Evolutionary conservation across 1,139 yeast species (phyloP).

Genomic region (Candida tetrigidarum): DNA sequence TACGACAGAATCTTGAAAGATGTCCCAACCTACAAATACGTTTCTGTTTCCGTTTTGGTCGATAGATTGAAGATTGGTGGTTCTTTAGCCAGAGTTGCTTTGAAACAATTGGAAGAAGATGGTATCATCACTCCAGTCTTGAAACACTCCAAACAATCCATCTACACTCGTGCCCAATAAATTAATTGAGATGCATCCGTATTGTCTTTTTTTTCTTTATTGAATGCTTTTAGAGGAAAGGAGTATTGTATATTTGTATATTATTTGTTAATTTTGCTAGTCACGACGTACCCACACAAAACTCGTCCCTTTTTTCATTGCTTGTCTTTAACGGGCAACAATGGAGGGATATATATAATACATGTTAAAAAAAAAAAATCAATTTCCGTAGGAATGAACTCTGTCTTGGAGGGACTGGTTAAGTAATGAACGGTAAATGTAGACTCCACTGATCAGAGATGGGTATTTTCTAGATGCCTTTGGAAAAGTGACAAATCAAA

Average conservation of each 20-base stretch:
- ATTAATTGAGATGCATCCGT: constrained; percentile 14
- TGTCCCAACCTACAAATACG: constrained; percentile 98
- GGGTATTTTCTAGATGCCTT: too few relatives aligned
- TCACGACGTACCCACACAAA: neutral
- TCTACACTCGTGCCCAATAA: constrained; percentile 81
- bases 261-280: constrained; percentile 4
- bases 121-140: constrained; percentile 96
- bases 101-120: constrained; percentile 92
- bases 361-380: constrained; percentile 6
- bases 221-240: constrained; percentile 2
- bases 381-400: too few relatives aligned
- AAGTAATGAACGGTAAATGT: neutral
- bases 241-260: constrained; percentile 6
- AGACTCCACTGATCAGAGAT: neutral
- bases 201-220: neutral
- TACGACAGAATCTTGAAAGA: constrained; percentile 99
- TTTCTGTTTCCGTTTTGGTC: constrained; percentile 96
- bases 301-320: neutral
- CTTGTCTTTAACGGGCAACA: neutral
- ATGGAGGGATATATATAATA: neutral
- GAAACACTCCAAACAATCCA: constrained; percentile 95
- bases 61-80: constrained; percentile 99
- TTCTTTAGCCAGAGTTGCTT: constrained; percentile 98
- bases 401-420: too few relatives aligned
- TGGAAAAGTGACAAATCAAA: too few relatives aligned